These are phyloP conservation scores for Rhizopus stolonifer DNA, from an alignment of 371 early-diverging fungal genomes.

Conservation along the genomic window DNA sequence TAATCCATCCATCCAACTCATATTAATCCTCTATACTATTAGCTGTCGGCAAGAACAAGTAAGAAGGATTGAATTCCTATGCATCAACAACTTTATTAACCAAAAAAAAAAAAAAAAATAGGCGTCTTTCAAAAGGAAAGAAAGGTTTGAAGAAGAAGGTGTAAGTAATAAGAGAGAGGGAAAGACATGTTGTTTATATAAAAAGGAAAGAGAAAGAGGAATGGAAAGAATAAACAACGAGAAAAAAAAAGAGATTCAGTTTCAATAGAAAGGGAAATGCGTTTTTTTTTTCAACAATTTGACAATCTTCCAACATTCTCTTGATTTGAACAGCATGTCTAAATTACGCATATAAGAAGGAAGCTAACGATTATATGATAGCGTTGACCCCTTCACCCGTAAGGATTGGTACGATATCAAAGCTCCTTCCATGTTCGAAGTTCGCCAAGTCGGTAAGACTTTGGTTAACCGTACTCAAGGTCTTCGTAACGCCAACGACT, in stretches of 20 bases:
- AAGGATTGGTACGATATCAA: conserved; percentile 99
- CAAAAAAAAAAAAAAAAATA: too few species aligned
- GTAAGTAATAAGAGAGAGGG: conserved; percentile 61
- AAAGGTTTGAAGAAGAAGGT: conserved; percentile 97
- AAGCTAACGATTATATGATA: conserved; percentile 18
- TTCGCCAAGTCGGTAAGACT: conserved; percentile 96
- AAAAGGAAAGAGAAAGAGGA: conserved; percentile 6
- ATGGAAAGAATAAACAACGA: background rate
- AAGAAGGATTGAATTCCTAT: conserved; percentile 30
- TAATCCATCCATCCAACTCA: conserved; percentile 20
- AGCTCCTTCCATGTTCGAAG: conserved; percentile 95
- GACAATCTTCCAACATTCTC: background rate
- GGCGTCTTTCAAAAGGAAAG: conserved; percentile 92
- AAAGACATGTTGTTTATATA: background rate
- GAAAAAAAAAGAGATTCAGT: too few species aligned
- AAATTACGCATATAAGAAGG: background rate
- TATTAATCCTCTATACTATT: conserved; percentile 12
- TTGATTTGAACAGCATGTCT: background rate
- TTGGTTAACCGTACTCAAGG: conserved; percentile 99
- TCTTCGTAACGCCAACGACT: conserved; percentile 96
- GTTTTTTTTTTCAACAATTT: background rate
- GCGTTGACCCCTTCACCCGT: conserved; percentile 95
- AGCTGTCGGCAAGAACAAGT: conserved; percentile 97
- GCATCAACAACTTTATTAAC: conserved; percentile 2
- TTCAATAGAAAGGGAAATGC: too few species aligned